phyloP scores from a whole-genome alignment of 2,329 filamentous ascomycete species.

The Penicillium sp. region DNA sequence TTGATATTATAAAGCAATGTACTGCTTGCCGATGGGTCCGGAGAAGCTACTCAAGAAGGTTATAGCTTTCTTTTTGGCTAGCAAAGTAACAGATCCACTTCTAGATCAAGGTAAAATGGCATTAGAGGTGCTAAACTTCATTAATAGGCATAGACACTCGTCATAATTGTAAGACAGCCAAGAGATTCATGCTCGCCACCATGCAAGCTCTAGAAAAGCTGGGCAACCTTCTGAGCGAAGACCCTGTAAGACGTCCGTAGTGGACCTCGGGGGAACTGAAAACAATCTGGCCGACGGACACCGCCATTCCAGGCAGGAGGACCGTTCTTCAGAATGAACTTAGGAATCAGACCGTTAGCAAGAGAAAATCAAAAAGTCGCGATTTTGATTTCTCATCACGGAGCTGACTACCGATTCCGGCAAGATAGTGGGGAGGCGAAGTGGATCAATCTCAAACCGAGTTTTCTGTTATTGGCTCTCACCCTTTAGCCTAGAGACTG shows the following conservation, averaged over 20 bases:
- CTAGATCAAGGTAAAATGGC: background rate
- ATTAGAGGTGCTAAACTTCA: background rate
- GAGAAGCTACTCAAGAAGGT: constrained; percentile 30
- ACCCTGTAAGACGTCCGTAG: background rate
- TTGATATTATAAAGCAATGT: constrained; percentile 24
- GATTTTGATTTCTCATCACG: constrained; percentile 24
- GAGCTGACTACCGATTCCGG: constrained; percentile 14
- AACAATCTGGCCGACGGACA: constrained; percentile 19
- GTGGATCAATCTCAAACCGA: constrained; percentile 3
- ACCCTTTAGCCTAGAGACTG: background rate
- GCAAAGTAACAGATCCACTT: constrained; percentile 16
- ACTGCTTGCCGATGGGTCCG: constrained; percentile 10
- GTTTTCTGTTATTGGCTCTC: background rate
- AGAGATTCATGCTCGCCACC: background rate
- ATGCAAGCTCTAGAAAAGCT: background rate
- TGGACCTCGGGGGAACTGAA: background rate
- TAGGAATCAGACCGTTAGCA: background rate
- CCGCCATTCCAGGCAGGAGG: constrained; percentile 26
- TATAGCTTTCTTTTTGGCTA: constrained; percentile 1
- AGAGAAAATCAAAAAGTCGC: background rate
- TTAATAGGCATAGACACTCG: background rate
- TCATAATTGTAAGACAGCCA: background rate
- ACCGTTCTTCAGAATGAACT: constrained; percentile 17
- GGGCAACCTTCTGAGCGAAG: background rate
- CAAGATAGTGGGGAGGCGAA: background rate